A percentile compares a stretch with the other conserved stretches of the same genome.
phyloP scores from a whole-genome alignment of 371 early-diverging fungal genomes.

The Mucor sp. region DNA sequence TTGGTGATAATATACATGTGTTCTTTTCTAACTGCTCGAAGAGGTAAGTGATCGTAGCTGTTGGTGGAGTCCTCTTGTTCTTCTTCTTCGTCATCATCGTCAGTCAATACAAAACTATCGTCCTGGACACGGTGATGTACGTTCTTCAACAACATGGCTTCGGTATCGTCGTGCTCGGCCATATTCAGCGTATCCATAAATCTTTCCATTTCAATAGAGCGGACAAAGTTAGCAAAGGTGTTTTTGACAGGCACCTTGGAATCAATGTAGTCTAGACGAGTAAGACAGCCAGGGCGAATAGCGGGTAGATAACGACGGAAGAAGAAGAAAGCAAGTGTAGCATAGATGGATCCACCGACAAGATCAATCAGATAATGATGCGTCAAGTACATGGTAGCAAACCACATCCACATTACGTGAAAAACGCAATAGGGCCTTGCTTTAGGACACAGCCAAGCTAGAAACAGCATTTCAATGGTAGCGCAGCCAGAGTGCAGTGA shows the following conservation, averaged over 20 bases:
- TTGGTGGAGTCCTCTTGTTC: slow-evolving; percentile 6
- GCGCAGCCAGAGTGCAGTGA: slow-evolving; percentile 77
- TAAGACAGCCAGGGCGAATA: slow-evolving; percentile 37
- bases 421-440: slow-evolving; percentile 46
- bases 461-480: slow-evolving; percentile 64
- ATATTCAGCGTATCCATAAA: background rate
- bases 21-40: slow-evolving; percentile 9
- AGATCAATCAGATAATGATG: slow-evolving; percentile 79
- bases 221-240: slow-evolving; percentile 12
- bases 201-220: slow-evolving; percentile 25
- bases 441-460: slow-evolving; percentile 52
- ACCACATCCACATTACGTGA: slow-evolving; percentile 79
- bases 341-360: slow-evolving; percentile 68
- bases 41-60: slow-evolving; percentile 19
- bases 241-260: slow-evolving; percentile 9
- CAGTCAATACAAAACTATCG: background rate
- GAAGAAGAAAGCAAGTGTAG: slow-evolving; percentile 57
- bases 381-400: slow-evolving; percentile 78
- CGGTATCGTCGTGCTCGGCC: background rate
- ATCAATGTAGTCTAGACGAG: slow-evolving; percentile 17
- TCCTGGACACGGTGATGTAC: background rate
- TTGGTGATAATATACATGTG: background rate
- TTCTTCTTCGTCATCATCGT: background rate
- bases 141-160: background rate
- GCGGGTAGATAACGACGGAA: slow-evolving; percentile 36